These are phyloP conservation scores for Rhododendron vialii DNA, from an alignment of 148 eudicot species.

Conservation along the genomic window DNA sequence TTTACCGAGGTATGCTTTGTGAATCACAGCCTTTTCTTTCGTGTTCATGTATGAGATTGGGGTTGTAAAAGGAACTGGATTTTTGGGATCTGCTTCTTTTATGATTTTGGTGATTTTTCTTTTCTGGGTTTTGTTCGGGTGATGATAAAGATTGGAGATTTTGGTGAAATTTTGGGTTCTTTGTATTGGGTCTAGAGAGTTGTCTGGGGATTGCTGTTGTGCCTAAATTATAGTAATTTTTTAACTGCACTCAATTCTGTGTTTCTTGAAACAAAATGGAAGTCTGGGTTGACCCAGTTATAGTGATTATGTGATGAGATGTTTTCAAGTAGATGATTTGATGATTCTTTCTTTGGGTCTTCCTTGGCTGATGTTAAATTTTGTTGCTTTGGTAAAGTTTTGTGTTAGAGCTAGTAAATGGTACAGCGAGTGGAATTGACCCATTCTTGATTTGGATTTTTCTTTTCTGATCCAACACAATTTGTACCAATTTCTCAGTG, in stretches of 20 bases:
- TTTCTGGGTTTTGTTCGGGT: not conserved
- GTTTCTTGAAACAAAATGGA: not conserved
- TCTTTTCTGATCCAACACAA: not conserved
- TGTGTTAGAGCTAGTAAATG: not conserved
- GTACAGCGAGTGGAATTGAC: not conserved
- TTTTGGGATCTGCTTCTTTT: not conserved
- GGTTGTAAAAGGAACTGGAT: not conserved
- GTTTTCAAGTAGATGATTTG: not conserved
- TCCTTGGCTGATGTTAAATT: not conserved
- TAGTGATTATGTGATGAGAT: not conserved
- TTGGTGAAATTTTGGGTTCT: not conserved
- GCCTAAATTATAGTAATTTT: not conserved
- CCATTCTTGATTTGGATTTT: not conserved
- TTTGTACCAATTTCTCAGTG: not conserved
- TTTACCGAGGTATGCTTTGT: constrained; percentile 7
- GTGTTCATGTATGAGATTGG: not conserved
- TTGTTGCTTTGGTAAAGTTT: not conserved
- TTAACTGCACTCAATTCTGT: not conserved
- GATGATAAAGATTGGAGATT: not conserved
- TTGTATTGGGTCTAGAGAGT: not conserved
- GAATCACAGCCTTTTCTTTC: not conserved
- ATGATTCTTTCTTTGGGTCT: not conserved
- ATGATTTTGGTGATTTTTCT: not conserved
- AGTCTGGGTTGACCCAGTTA: not conserved
- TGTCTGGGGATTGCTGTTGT: not conserved